Evolutionary conservation across 1,139 yeast genomes (phyloP).

Genomic region (Lodderomyces jiufengensis): DNA sequence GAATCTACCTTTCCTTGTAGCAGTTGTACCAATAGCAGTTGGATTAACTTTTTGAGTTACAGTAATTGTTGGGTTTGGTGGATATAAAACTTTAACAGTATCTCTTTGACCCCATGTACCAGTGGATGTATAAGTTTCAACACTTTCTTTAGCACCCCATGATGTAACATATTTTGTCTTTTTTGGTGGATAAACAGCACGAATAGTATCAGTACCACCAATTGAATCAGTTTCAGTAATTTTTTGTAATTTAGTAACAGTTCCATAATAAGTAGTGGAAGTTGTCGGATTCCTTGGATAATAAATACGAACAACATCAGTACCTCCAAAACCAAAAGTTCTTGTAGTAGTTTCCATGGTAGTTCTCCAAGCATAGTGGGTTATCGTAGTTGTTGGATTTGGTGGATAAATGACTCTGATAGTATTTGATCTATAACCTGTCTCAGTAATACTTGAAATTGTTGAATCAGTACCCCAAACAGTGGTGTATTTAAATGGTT

Average conservation of each 20-base stretch:
- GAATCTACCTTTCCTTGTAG: conserved; percentile 11
- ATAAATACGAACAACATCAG: conserved; percentile 18
- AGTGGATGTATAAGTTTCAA: conserved; percentile 11
- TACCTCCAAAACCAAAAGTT: conserved; percentile 11
- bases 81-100: conserved; percentile 19
- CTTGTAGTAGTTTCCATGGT: conserved; percentile 10
- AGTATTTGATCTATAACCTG: conserved; percentile 13
- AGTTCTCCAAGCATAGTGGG: conserved; percentile 10
- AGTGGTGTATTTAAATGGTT: conserved; percentile 13
- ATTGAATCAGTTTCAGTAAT: conserved; percentile 11
- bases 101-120: conserved; percentile 10
- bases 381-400: conserved; percentile 11
- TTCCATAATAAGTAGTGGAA: conserved; percentile 11
- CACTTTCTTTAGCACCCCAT: conserved; percentile 14
- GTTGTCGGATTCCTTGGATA: conserved; percentile 16
- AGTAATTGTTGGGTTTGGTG: conserved; percentile 14
- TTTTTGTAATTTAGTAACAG: conserved; percentile 6
- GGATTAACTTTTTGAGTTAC: conserved; percentile 9
- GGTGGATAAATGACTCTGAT: conserved; percentile 19
- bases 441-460: conserved; percentile 10
- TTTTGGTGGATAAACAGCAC: conserved; percentile 15
- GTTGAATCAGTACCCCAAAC: conserved; percentile 14
- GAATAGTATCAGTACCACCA: conserved; percentile 17
- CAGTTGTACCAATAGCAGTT: conserved; percentile 13
- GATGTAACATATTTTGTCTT: conserved; percentile 11